Percentiles rank a stretch among this genome's conserved stretches.
phyloP scores from a whole-genome alignment of 129 eudicot genomes.

The Calendula officinalis region DNA sequence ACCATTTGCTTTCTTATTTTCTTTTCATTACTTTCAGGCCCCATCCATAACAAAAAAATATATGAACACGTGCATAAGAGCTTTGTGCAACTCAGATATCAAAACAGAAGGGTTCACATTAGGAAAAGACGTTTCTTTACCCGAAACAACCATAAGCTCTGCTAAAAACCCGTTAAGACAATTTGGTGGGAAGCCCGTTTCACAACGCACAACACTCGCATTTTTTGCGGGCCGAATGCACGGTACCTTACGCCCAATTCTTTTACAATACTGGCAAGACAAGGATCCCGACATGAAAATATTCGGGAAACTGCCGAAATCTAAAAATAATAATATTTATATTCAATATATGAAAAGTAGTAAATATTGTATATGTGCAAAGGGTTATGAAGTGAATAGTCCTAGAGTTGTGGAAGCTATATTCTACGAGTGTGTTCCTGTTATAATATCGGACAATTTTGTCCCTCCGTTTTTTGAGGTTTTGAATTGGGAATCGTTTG shows the following conservation, averaged over 20 bases:
- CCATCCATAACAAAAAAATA: conserved; percentile 50
- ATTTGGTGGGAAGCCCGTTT: conserved; percentile 61
- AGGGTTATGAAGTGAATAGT: conserved; percentile 80
- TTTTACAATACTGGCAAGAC: conserved; percentile 59
- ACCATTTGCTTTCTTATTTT: too few relatives aligned
- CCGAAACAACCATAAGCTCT: conserved; percentile 60
- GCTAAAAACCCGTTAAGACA: conserved; percentile 43
- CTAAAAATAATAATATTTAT: conserved; percentile 41
- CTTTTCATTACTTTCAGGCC: conserved; percentile 43
- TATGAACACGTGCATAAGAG: conserved; percentile 65
- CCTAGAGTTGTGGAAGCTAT: conserved; percentile 86
- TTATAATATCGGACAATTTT: conserved; percentile 71
- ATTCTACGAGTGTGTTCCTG: conserved; percentile 69
- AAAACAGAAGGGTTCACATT: conserved; percentile 72
- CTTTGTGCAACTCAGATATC: conserved; percentile 81
- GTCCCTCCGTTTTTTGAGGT: conserved; percentile 76
- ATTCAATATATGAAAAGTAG: conserved; percentile 57
- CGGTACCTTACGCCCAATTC: conserved; percentile 56
- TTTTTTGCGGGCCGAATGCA: conserved; percentile 90
- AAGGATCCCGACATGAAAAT: conserved; percentile 80
- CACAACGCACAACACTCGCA: conserved; percentile 58
- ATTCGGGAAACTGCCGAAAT: conserved; percentile 41
- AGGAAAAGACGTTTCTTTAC: conserved; percentile 87
- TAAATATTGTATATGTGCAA: conserved; percentile 75
- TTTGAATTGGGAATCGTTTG: conserved; percentile 72